Percentiles rank a stretch among this genome's conserved stretches.
Conservation (phyloP, 1,284 basidiomycete genomes). For the Dichomitus squalens region DNA sequence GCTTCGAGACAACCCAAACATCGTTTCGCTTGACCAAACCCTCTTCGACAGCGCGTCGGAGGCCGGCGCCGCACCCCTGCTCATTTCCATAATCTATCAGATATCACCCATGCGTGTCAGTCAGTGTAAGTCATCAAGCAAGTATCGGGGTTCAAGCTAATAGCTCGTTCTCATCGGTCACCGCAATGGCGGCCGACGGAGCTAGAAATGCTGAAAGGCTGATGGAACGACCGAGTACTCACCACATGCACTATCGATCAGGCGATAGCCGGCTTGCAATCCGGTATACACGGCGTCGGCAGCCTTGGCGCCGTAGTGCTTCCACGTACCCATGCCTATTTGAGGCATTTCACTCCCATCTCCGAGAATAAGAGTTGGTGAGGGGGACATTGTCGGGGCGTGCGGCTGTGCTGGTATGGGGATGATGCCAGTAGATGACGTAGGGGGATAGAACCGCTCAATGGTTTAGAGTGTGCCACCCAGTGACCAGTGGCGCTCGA, state of each 20-base stretch:
- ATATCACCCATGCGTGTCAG: too few relatives aligned
- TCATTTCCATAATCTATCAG: conserved; percentile 42
- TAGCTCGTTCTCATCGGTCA: background rate
- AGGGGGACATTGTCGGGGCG: conserved; percentile 4
- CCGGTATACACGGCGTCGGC: conserved; percentile 42
- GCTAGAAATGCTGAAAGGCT: background rate
- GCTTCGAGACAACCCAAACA: conserved; percentile 35
- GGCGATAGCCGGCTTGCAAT: conserved; percentile 44
- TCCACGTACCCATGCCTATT: conserved; percentile 32
- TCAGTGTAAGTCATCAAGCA: too few relatives aligned
- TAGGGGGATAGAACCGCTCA: too few relatives aligned
- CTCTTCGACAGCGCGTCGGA: conserved; percentile 40
- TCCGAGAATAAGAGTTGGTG: conserved; percentile 14
- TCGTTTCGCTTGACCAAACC: conserved; percentile 43
- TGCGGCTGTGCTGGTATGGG: background rate
- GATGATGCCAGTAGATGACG: background rate
- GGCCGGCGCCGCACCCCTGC: conserved; percentile 40
- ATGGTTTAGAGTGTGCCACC: background rate
- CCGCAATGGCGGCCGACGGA: background rate
- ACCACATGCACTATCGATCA: conserved; percentile 41
- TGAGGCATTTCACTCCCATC: conserved; percentile 26
- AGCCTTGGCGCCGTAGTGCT: conserved; percentile 26
- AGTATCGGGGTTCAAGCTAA: too few relatives aligned
- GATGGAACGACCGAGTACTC: background rate
- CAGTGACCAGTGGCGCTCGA: too few relatives aligned